A percentile compares a stretch with the other conserved stretches of the same genome.
phyloP scores from a whole-genome alignment of 495 filamentous ascomycete species.

The Trichocladium antarcticum region DNA sequence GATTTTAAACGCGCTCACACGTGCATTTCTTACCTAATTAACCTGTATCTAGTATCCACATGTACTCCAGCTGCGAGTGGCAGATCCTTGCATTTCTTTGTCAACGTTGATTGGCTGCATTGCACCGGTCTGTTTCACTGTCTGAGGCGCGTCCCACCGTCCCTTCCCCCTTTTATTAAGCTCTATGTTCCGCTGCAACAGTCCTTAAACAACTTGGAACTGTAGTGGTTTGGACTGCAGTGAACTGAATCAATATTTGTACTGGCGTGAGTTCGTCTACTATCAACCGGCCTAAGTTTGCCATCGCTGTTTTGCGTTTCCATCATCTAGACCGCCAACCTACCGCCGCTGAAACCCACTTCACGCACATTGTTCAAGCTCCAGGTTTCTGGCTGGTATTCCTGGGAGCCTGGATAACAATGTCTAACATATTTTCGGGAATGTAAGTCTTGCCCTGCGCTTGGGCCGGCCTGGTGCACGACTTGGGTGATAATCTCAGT shows the following conservation, averaged over 20 bases:
- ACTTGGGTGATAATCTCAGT: too few relatives aligned
- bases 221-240: not conserved
- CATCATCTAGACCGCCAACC: not conserved
- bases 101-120: conserved; percentile 3
- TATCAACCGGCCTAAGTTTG: not conserved
- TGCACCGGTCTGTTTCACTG: too few relatives aligned
- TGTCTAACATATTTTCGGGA: conserved; percentile 71
- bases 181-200: too few relatives aligned
- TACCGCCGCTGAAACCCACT: too few relatives aligned
- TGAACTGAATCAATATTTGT: too few relatives aligned
- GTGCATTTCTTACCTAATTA: too few relatives aligned
- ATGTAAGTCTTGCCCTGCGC: conserved; percentile 59
- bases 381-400: not conserved
- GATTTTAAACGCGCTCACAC: too few relatives aligned
- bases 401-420: conserved; percentile 29
- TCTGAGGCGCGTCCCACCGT: not conserved
- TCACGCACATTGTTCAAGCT: too few relatives aligned
- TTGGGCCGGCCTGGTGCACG: not conserved
- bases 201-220: not conserved
- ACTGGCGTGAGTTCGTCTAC: not conserved
- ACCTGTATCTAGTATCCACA: too few relatives aligned
- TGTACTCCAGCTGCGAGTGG: too few relatives aligned
- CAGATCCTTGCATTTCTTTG: too few relatives aligned
- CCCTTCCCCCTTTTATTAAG: conserved; percentile 9
- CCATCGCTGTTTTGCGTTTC: not conserved